Evolutionary conservation across 257 asterid genomes (phyloP).

Genomic region (Craterostigma plantagineum): DNA sequence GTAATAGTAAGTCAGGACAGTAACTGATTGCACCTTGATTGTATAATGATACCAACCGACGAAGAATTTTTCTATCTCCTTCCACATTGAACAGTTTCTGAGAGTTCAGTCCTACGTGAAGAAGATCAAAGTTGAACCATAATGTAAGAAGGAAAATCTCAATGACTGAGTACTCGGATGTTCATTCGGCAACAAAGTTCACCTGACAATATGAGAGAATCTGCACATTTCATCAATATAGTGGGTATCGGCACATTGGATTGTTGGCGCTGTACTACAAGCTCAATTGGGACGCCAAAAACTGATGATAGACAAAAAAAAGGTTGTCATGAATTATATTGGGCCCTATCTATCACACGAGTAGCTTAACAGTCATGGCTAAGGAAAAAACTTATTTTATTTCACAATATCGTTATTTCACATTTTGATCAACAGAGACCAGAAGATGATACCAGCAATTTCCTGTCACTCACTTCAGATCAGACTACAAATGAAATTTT

Average conservation of each 20-base stretch:
- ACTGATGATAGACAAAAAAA: conserved; percentile 22
- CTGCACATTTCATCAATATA: conserved; percentile 66
- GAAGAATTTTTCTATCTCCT: conserved; percentile 63
- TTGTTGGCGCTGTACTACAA: conserved; percentile 60
- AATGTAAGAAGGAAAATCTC: neutral
- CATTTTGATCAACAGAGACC: too few species aligned
- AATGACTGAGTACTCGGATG: neutral
- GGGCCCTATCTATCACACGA: too few species aligned
- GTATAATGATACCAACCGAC: conserved; percentile 50
- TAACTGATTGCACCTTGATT: conserved; percentile 43
- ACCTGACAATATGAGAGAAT: conserved; percentile 82
- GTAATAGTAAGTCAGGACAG: too few species aligned
- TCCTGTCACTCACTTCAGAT: too few species aligned
- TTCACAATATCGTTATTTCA: too few species aligned
- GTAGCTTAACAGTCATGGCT: too few species aligned
- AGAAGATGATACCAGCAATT: too few species aligned
- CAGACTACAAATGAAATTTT: too few species aligned
- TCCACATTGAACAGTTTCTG: conserved; percentile 60
- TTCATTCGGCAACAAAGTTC: conserved; percentile 3
- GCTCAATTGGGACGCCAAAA: conserved; percentile 71
- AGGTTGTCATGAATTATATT: too few species aligned
- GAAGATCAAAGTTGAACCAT: neutral
- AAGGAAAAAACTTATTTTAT: too few species aligned
- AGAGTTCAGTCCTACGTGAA: conserved; percentile 44
- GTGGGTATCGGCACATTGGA: conserved; percentile 53